Conservation (phyloP, 176 grass and related monocot species). For the Secale cereale region DNA sequence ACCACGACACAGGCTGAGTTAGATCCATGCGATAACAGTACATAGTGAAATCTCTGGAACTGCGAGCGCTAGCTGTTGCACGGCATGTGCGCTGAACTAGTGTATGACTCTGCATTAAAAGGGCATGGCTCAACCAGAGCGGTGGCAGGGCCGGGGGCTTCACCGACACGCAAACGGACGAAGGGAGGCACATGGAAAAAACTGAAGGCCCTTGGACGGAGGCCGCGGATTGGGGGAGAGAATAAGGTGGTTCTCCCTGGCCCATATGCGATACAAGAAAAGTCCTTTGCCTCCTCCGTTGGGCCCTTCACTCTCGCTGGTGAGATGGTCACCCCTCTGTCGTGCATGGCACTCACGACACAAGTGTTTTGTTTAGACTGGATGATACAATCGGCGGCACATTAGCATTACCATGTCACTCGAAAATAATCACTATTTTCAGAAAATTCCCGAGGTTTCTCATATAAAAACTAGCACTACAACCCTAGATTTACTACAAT, state of each 20-base stretch:
- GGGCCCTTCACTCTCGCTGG: neutral
- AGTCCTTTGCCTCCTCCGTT: neutral
- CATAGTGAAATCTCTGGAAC: neutral
- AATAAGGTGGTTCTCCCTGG: neutral
- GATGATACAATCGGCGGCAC: neutral
- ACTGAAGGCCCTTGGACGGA: neutral
- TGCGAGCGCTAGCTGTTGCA: no score
- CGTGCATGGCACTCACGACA: neutral
- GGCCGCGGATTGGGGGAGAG: neutral
- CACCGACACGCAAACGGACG: neutral
- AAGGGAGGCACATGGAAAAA: neutral
- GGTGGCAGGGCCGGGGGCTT: neutral
- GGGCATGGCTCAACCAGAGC: neutral
- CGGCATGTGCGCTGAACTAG: no score
- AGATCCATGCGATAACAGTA: neutral
- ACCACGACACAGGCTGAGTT: neutral
- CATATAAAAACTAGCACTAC: no score
- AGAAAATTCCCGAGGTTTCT: no score
- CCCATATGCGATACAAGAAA: neutral
- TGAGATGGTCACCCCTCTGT: neutral
- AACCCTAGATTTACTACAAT: no score
- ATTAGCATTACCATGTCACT: neutral
- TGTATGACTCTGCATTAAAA: no score
- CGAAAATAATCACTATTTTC: neutral
- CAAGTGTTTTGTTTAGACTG: no score